Evolutionary conservation across 139 green algal genomes (phyloP).

Genomic region (Zygnema circumcarinatum): DNA sequence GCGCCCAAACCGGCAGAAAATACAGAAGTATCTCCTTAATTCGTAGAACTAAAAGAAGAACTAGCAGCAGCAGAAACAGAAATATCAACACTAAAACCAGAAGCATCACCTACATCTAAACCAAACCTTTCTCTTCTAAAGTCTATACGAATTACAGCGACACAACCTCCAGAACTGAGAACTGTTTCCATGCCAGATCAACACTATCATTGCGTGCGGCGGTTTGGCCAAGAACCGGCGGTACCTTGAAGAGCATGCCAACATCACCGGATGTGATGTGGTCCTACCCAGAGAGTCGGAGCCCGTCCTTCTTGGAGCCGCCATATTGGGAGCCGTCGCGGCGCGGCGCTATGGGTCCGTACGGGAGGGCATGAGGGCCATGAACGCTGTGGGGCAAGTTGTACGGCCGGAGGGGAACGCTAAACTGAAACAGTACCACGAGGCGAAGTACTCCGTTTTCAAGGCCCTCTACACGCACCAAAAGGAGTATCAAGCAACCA

Average conservation of each 20-base stretch:
- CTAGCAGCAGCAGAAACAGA: no score
- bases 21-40: no score
- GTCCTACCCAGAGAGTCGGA: slow-evolving; percentile 5
- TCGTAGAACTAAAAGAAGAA: no score
- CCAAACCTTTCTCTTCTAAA: no score
- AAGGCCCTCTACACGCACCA: neutral
- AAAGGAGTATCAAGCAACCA: slow-evolving; percentile 6
- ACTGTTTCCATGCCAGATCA: neutral
- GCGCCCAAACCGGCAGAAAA: no score
- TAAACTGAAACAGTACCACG: neutral
- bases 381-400: neutral
- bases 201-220: slow-evolving; percentile 15
- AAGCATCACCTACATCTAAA: no score
- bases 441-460: slow-evolving; percentile 2
- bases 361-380: neutral
- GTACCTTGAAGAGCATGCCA: neutral
- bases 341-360: neutral
- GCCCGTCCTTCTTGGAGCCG: neutral
- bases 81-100: no score
- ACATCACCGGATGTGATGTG: slow-evolving; percentile 4
- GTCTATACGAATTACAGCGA: no score
- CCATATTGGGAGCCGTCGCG: slow-evolving; percentile 7
- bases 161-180: no score
- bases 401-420: neutral
- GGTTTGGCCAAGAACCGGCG: slow-evolving; percentile 7